Percentiles rank a stretch among this genome's conserved stretches.
Evolutionary conservation across 164 flowering plant species (phyloP).

Genomic region (Cinnamomum chago): DNA sequence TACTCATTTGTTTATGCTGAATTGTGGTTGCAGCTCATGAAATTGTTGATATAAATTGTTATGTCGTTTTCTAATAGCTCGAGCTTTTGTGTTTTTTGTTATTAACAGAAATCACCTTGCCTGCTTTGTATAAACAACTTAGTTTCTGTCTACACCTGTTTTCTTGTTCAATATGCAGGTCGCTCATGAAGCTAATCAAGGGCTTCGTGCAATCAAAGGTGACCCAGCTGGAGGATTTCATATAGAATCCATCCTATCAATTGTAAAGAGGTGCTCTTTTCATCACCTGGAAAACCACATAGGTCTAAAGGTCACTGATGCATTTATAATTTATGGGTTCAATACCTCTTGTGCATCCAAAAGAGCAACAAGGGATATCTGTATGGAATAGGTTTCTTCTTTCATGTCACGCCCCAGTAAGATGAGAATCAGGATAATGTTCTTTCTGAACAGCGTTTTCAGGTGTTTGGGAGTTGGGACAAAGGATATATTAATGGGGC

Average conservation of each 20-base stretch:
- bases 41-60: no score
- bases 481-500: no score
- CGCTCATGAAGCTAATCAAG: conserved; percentile 97
- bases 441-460: no score
- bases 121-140: not conserved
- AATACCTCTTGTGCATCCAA: not conserved
- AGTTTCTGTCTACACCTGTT: not conserved
- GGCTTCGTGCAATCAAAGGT: conserved; percentile 72
- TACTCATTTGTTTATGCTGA: not conserved
- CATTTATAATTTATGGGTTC: conserved; percentile 13
- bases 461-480: not conserved
- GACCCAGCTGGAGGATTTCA: conserved; percentile 88
- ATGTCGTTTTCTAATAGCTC: no score
- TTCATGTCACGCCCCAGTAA: no score
- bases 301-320: conserved; percentile 22
- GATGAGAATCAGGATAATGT: not conserved
- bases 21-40: not conserved
- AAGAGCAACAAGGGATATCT: conserved; percentile 5
- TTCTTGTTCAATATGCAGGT: conserved; percentile 43
- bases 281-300: conserved; percentile 19
- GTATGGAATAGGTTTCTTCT: not conserved
- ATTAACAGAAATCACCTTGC: not conserved
- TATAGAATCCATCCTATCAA: conserved; percentile 79
- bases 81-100: no score
- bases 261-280: conserved; percentile 79